Evolutionary conservation across 495 filamentous ascomycete genomes (phyloP).

Genomic region (Penicillium alfredii): DNA sequence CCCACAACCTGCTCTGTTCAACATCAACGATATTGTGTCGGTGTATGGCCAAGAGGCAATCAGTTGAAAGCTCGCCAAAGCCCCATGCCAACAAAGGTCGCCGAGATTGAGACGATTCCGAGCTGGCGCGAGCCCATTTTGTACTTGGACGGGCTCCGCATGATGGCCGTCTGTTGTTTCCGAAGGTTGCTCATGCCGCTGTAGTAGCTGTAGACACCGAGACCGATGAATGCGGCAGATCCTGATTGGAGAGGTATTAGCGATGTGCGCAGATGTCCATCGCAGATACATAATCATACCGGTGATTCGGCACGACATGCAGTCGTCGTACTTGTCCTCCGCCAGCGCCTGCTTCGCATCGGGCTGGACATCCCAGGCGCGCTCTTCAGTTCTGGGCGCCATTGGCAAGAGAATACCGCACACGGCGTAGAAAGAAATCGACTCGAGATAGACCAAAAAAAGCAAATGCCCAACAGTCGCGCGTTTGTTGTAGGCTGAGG

Average conservation of each 20-base stretch:
- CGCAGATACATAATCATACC: constrained; percentile 43
- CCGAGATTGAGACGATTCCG: constrained; percentile 66
- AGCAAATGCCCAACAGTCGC: constrained; percentile 2
- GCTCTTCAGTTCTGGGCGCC: constrained; percentile 17
- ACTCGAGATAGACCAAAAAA: not conserved
- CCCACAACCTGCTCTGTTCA: too few relatives aligned
- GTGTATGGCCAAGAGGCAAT: too few relatives aligned
- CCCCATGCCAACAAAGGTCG: constrained; percentile 64
- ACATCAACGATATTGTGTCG: too few relatives aligned
- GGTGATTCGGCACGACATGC: constrained; percentile 59
- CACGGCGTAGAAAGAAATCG: too few relatives aligned
- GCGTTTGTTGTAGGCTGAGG: too few relatives aligned
- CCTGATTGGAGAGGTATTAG: constrained; percentile 45
- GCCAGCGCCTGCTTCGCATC: constrained; percentile 48
- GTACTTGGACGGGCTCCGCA: constrained; percentile 64
- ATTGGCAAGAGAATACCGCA: too few relatives aligned
- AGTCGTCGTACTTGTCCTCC: constrained; percentile 64
- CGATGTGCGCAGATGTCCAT: too few relatives aligned
- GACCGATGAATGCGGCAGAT: constrained; percentile 77
- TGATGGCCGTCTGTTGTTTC: constrained; percentile 61
- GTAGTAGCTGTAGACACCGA: constrained; percentile 80
- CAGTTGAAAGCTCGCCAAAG: constrained; percentile 52
- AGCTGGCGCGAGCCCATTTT: constrained; percentile 67
- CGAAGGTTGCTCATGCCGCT: constrained; percentile 73
- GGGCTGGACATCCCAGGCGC: constrained; percentile 22